These are phyloP conservation scores for Cladophialophora carrionii DNA, from an alignment of 2,329 filamentous ascomycete genomes.

Conservation along the genomic window DNA sequence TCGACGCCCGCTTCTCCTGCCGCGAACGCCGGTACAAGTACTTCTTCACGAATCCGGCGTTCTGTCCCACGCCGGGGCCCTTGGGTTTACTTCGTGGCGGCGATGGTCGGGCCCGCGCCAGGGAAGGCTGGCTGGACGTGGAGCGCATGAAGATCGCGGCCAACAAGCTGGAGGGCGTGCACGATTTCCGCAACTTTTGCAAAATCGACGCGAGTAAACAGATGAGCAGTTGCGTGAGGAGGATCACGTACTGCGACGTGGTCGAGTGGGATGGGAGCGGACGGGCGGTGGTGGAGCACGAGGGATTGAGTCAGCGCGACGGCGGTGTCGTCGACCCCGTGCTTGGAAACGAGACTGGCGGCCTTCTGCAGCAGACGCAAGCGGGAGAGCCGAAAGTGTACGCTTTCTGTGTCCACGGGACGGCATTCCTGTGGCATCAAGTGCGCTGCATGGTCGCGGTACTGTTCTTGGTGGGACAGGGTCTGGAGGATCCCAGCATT, in stretches of 20 bases:
- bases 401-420: slow-evolving; percentile 84
- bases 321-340: background rate
- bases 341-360: background rate
- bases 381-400: slow-evolving; percentile 72
- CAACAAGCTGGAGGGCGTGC: slow-evolving; percentile 74
- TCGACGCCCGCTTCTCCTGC: slow-evolving; percentile 92
- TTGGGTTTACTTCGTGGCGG: slow-evolving; percentile 50
- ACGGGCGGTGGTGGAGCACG: slow-evolving; percentile 58
- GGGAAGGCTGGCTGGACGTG: slow-evolving; percentile 82
- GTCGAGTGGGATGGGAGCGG: slow-evolving; percentile 65
- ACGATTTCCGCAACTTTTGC: slow-evolving; percentile 98
- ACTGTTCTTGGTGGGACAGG: slow-evolving; percentile 89
- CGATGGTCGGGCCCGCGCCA: slow-evolving; percentile 43
- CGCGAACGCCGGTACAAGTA: slow-evolving; percentile 90
- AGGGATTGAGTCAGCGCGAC: slow-evolving; percentile 39
- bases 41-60: slow-evolving; percentile 95
- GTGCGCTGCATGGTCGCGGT: slow-evolving; percentile 92
- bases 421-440: slow-evolving; percentile 97
- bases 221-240: slow-evolving; percentile 77
- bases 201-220: slow-evolving; percentile 90
- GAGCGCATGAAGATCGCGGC: slow-evolving; percentile 83
- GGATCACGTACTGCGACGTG: slow-evolving; percentile 79
- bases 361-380: background rate
- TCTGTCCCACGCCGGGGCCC: slow-evolving; percentile 66
- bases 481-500: slow-evolving; percentile 74